These are phyloP conservation scores for Yarrowia osloensis DNA, from an alignment of 805 yeast genomes.

Conservation along the genomic window DNA sequence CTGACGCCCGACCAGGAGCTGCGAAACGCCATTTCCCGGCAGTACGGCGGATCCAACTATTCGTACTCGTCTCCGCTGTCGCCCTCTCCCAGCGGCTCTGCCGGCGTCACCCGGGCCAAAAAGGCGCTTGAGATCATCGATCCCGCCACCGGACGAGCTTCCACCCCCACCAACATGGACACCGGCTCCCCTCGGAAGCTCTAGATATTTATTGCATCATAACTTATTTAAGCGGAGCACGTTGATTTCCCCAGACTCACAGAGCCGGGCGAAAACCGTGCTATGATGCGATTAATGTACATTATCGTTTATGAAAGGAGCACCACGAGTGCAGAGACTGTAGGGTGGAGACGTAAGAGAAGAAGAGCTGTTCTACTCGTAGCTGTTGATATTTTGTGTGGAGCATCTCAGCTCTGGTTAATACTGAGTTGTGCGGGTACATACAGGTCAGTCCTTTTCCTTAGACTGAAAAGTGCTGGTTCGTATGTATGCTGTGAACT, in stretches of 20 bases:
- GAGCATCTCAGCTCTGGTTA: no score
- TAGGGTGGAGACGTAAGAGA: no score
- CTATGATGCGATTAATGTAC: conserved; percentile 29
- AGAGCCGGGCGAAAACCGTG: background rate
- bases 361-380: no score
- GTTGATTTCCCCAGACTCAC: background rate
- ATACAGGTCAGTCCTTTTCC: no score
- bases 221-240: conserved; percentile 29
- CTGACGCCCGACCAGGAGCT: conserved; percentile 20
- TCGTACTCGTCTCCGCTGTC: conserved; percentile 24
- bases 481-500: no score
- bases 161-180: conserved; percentile 24
- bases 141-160: conserved; percentile 49
- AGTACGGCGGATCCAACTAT: conserved; percentile 16
- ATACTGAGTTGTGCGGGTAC: no score
- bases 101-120: conserved; percentile 23
- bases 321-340: no score
- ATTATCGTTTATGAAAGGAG: conserved; percentile 6
- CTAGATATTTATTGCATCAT: conserved; percentile 30
- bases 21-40: conserved; percentile 14
- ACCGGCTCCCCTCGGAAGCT: conserved; percentile 29
- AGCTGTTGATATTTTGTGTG: no score
- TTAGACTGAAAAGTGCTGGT: no score
- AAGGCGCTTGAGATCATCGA: conserved; percentile 51
- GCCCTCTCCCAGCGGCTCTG: conserved; percentile 19